Evolutionary conservation across 139 green algal species (phyloP).

Genomic region (Closterium sp.): DNA sequence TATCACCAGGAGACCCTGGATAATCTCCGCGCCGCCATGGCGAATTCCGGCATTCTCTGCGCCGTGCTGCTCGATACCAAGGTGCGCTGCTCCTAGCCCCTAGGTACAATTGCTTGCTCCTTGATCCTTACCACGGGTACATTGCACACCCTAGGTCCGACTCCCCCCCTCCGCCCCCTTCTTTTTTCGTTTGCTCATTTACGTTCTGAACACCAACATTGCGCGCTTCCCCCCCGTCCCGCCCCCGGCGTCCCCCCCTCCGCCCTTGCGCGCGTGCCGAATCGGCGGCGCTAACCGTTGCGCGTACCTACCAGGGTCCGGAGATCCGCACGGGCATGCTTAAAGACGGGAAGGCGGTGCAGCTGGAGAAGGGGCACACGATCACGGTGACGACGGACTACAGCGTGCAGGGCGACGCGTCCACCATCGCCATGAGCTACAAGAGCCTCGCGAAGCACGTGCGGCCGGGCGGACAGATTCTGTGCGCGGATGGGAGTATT

Average conservation of each 20-base stretch:
- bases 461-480: conserved; percentile 64
- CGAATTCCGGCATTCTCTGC: conserved; percentile 92
- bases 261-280: background rate
- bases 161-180: background rate
- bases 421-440: conserved; percentile 78
- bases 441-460: conserved; percentile 59
- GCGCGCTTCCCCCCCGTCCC: background rate
- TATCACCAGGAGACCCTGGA: conserved; percentile 97
- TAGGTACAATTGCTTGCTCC: background rate
- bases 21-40: conserved; percentile 74
- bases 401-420: conserved; percentile 68
- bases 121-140: background rate
- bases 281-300: background rate
- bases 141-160: background rate
- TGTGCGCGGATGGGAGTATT: conserved; percentile 86
- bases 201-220: no score
- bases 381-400: conserved; percentile 86
- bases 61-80: conserved; percentile 99
- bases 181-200: no score
- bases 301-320: conserved; percentile 65
- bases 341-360: conserved; percentile 50
- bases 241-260: background rate
- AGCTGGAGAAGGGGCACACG: conserved; percentile 26
- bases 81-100: background rate
- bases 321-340: conserved; percentile 96